Conservation (phyloP, 352 stramenopile species). For the Phytophthora uliginosa region DNA sequence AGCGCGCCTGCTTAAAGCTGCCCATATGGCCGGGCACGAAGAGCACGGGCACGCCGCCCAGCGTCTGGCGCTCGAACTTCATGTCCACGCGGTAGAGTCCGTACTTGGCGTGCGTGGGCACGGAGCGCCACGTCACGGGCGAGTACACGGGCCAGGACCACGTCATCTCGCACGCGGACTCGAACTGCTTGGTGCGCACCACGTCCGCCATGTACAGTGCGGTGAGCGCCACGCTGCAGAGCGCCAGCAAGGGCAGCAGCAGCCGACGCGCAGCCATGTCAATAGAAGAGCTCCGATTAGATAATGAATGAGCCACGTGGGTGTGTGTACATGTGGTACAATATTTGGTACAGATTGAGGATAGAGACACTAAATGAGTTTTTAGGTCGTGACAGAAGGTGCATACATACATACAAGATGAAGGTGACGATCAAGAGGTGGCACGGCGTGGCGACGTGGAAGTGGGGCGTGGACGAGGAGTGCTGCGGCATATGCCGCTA, state of each 20-base stretch:
- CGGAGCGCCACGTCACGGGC: slow-evolving; percentile 47
- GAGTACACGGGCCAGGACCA: slow-evolving; percentile 90
- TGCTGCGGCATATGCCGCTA: slow-evolving; percentile 92
- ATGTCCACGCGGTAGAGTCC: slow-evolving; percentile 75
- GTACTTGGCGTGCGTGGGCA: slow-evolving; percentile 69
- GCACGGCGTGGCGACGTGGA: slow-evolving; percentile 93
- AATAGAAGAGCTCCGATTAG: background rate
- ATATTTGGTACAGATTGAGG: slow-evolving; percentile 20
- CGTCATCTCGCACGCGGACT: slow-evolving; percentile 85
- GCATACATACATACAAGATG: slow-evolving; percentile 45
- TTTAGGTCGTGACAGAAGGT: background rate
- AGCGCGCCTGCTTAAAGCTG: slow-evolving; percentile 89
- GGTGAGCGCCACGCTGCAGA: slow-evolving; percentile 58
- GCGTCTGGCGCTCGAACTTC: slow-evolving; percentile 51
- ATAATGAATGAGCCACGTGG: slow-evolving; percentile 20
- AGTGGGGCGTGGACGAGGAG: slow-evolving; percentile 93
- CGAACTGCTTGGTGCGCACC: slow-evolving; percentile 29
- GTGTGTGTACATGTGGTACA: background rate
- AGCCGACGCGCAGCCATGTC: slow-evolving; percentile 33
- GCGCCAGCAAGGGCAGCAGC: slow-evolving; percentile 65
- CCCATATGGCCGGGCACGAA: slow-evolving; percentile 87
- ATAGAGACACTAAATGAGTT: slow-evolving; percentile 26
- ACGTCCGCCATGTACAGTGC: slow-evolving; percentile 58
- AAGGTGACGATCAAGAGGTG: slow-evolving; percentile 89
- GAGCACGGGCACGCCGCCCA: slow-evolving; percentile 80